phyloP scores from a whole-genome alignment of 2,329 filamentous ascomycete genomes.

The Verticillium klebahnii region DNA sequence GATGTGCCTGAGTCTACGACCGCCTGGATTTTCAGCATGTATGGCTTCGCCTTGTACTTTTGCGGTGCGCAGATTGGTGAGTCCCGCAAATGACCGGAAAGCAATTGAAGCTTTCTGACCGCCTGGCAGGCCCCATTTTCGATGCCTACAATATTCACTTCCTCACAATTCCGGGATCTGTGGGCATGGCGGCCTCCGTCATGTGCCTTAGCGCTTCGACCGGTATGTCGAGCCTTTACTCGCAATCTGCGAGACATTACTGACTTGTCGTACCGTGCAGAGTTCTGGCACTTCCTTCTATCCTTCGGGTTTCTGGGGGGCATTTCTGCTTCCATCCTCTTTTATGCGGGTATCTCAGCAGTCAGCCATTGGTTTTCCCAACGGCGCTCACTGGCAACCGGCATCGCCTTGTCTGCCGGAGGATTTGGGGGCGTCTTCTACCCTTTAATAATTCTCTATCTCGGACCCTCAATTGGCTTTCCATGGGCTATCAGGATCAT shows the following conservation, averaged over 20 bases:
- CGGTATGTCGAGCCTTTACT: slow-evolving; percentile 17
- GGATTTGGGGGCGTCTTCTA: slow-evolving; percentile 55
- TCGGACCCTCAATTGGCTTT: slow-evolving; percentile 22
- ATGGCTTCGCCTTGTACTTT: slow-evolving; percentile 66
- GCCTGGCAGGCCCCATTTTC: slow-evolving; percentile 52
- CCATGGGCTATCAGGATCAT: slow-evolving; percentile 24
- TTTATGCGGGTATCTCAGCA: slow-evolving; percentile 62
- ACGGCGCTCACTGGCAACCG: slow-evolving; percentile 63
- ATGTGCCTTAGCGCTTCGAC: slow-evolving; percentile 57
- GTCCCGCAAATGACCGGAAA: not conserved
- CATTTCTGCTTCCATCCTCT: slow-evolving; percentile 62
- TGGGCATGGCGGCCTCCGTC: slow-evolving; percentile 49
- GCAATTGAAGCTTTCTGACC: not conserved
- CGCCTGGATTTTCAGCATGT: slow-evolving; percentile 71
- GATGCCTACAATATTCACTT: slow-evolving; percentile 60
- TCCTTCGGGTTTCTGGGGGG: slow-evolving; percentile 63
- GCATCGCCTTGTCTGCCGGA: slow-evolving; percentile 62
- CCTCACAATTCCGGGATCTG: slow-evolving; percentile 53
- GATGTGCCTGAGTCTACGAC: slow-evolving; percentile 53
- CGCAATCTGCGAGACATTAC: not conserved
- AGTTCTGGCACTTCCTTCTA: slow-evolving; percentile 69
- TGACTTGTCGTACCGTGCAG: slow-evolving; percentile 11
- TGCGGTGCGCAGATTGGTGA: slow-evolving; percentile 64
- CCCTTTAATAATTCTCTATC: slow-evolving; percentile 22
- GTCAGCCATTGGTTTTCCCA: slow-evolving; percentile 65